phyloP scores from a whole-genome alignment of 441 rosid genomes.

The Corymbia calophylla region DNA sequence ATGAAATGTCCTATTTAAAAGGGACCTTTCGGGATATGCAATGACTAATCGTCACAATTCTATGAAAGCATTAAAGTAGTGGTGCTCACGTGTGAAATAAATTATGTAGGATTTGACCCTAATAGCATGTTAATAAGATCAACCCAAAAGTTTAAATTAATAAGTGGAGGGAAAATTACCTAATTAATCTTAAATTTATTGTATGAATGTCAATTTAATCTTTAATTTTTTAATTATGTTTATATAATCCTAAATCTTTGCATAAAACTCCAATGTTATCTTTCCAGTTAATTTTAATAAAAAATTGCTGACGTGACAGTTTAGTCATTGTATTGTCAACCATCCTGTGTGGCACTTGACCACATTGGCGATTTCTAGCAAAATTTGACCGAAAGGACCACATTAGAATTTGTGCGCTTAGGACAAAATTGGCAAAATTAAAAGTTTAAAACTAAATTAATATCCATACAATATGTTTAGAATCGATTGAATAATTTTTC shows the following conservation, averaged over 20 bases:
- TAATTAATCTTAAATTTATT: no score
- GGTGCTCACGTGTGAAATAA: background rate
- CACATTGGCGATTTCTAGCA: fast-evolving
- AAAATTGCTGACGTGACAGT: no score
- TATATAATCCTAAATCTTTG: fast-evolving
- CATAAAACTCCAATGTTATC: background rate
- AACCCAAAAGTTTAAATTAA: no score
- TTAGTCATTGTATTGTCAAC: no score
- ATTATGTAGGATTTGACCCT: background rate
- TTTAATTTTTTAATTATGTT: no score
- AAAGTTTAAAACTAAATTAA: no score
- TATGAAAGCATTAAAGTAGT: background rate
- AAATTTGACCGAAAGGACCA: no score
- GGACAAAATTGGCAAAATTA: no score
- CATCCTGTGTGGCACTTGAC: background rate
- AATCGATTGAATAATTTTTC: background rate
- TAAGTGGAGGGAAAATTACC: background rate
- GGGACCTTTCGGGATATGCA: background rate
- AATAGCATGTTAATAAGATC: background rate
- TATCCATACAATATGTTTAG: fast-evolving
- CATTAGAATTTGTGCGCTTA: fast-evolving
- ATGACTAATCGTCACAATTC: background rate
- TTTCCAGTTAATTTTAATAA: no score
- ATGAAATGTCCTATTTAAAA: background rate
- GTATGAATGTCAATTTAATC: no score